These are phyloP conservation scores for Xanthoconium separans DNA, from an alignment of 1,284 basidiomycete species.

Conservation along the genomic window DNA sequence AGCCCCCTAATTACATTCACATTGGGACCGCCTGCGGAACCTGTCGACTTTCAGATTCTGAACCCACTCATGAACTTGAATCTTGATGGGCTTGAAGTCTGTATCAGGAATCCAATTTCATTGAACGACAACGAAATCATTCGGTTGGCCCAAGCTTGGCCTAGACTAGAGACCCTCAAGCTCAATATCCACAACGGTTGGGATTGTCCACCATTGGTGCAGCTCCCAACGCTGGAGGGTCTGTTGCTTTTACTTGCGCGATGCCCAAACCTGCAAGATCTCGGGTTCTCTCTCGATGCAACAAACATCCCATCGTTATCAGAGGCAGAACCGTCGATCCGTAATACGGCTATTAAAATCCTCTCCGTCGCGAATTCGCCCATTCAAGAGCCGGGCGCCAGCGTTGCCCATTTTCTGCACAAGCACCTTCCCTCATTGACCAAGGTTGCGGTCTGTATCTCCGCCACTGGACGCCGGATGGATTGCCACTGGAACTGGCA, in stretches of 20 bases:
- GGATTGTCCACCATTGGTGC: background rate
- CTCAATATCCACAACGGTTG: background rate
- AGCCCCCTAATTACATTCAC: background rate
- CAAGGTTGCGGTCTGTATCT: background rate
- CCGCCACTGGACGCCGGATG: background rate
- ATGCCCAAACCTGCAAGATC: conserved; percentile 1
- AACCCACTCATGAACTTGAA: background rate
- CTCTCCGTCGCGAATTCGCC: conserved; percentile 1
- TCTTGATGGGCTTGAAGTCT: background rate
- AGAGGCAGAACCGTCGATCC: background rate
- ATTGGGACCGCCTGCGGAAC: background rate
- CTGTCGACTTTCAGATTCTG: background rate
- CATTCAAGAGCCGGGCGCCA: background rate
- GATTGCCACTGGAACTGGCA: background rate
- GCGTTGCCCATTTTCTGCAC: conserved; percentile 5
- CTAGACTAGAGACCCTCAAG: conserved; percentile 5
- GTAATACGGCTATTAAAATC: conserved; percentile 4
- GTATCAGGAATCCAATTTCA: background rate
- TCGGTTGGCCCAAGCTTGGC: conserved; percentile 1
- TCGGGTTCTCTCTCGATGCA: background rate
- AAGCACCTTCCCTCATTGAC: background rate
- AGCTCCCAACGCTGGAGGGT: background rate
- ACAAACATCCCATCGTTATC: background rate
- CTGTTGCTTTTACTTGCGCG: conserved; percentile 10
- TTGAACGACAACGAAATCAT: conserved; percentile 16